phyloP scores from a whole-genome alignment of 1,139 yeast genomes.

The Saccharomyces hybrid region DNA sequence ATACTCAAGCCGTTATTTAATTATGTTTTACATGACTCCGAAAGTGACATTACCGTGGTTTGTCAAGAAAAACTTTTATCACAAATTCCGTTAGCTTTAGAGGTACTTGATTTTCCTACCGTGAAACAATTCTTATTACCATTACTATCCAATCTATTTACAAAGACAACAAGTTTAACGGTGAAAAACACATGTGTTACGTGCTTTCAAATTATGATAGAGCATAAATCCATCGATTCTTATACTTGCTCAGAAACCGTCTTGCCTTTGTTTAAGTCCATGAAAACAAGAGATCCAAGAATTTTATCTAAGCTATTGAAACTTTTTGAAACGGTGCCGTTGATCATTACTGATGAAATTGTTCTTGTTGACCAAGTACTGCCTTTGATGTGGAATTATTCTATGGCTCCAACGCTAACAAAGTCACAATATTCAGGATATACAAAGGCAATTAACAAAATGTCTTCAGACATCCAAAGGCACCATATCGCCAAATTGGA shows the following conservation, averaged over 20 bases:
- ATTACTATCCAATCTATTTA: slow-evolving; percentile 59
- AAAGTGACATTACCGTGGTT: slow-evolving; percentile 25
- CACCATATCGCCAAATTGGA: slow-evolving; percentile 29
- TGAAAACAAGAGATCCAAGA: slow-evolving; percentile 71
- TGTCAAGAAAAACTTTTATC: slow-evolving; percentile 53
- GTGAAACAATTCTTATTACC: slow-evolving; percentile 72
- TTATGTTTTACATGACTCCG: slow-evolving; percentile 20
- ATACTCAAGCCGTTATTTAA: slow-evolving; percentile 32
- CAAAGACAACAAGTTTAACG: slow-evolving; percentile 74
- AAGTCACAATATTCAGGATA: slow-evolving; percentile 37
- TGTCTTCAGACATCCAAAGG: slow-evolving; percentile 35
- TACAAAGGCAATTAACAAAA: slow-evolving; percentile 33
- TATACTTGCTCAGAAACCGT: slow-evolving; percentile 68
- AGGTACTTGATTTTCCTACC: slow-evolving; percentile 59
- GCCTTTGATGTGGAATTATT: slow-evolving; percentile 44
- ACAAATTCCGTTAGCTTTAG: slow-evolving; percentile 40
- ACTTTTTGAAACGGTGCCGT: slow-evolving; percentile 43
- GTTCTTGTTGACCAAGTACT: slow-evolving; percentile 39
- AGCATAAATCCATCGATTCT: slow-evolving; percentile 58
- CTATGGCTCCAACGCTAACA: slow-evolving; percentile 41
- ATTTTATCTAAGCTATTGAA: slow-evolving; percentile 50
- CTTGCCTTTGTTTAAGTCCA: slow-evolving; percentile 62
- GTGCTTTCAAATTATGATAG: slow-evolving; percentile 54
- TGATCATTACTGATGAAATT: slow-evolving; percentile 35
- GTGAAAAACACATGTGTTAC: slow-evolving; percentile 67